phyloP scores from a whole-genome alignment of 2,329 filamentous ascomycete genomes.

The Cephalotrichum gorgonifer region DNA sequence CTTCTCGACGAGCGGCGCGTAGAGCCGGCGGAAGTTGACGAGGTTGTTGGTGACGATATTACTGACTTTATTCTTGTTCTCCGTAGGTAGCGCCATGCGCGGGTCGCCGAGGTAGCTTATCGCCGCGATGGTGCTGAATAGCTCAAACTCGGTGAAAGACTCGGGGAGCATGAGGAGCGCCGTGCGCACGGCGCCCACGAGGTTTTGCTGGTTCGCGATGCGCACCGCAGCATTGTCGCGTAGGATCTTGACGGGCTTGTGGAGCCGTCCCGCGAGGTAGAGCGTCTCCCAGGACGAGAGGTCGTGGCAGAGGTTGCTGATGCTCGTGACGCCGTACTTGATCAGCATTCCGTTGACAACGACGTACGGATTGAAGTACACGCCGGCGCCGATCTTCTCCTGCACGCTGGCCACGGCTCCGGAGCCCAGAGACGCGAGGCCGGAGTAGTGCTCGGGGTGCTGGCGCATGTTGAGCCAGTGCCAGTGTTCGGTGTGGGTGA shows the following conservation, averaged over 20 bases:
- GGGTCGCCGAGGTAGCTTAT: slow-evolving; percentile 93
- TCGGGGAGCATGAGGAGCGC: slow-evolving; percentile 78
- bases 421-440: slow-evolving; percentile 71
- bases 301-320: slow-evolving; percentile 80
- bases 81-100: slow-evolving; percentile 84
- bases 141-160: slow-evolving; percentile 72
- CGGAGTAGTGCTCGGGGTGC: slow-evolving; percentile 87
- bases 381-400: slow-evolving; percentile 79
- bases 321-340: slow-evolving; percentile 95
- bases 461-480: slow-evolving; percentile 85
- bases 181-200: slow-evolving; percentile 82
- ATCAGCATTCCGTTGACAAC: slow-evolving; percentile 91
- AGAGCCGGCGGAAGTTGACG: slow-evolving; percentile 81
- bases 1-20: slow-evolving; percentile 79
- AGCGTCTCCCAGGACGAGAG: slow-evolving; percentile 86
- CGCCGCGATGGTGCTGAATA: slow-evolving; percentile 85
- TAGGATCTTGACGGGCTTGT: slow-evolving; percentile 96
- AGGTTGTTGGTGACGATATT: slow-evolving; percentile 94
- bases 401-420: slow-evolving; percentile 77
- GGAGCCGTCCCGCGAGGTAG: slow-evolving; percentile 90
- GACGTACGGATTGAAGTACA: slow-evolving; percentile 96
- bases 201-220: slow-evolving; percentile 89
- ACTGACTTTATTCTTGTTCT: slow-evolving; percentile 83
- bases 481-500: slow-evolving; percentile 92
- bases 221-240: slow-evolving; percentile 87